Conservation (phyloP, 2,329 filamentous ascomycete species). For the Setomelanomma holmii region DNA sequence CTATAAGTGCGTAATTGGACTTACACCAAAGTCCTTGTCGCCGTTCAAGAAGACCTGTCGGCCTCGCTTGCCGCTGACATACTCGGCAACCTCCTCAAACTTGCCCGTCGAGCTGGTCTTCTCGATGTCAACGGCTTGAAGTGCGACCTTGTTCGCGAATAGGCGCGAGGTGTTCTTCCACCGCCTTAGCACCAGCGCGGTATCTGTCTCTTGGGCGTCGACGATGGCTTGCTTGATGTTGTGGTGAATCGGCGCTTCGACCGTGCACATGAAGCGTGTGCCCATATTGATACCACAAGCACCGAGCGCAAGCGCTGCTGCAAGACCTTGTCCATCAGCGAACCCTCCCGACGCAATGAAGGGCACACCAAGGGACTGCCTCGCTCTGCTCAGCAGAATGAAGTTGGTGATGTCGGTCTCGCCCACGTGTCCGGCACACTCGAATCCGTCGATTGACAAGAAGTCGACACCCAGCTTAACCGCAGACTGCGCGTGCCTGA, state of each 20-base stretch:
- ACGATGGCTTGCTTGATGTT: constrained; percentile 97
- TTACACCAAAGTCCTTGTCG: constrained; percentile 79
- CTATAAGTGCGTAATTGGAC: constrained; percentile 8
- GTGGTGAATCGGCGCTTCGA: constrained; percentile 88
- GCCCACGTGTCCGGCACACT: constrained; percentile 91
- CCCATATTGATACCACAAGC: constrained; percentile 99
- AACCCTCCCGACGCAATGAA: constrained; percentile 98
- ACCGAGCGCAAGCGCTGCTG: constrained; percentile 86
- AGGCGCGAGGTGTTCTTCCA: constrained; percentile 93
- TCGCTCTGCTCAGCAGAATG: constrained; percentile 82
- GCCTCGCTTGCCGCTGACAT: constrained; percentile 88
- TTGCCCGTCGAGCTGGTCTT: constrained; percentile 81
- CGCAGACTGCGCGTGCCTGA: constrained; percentile 89
- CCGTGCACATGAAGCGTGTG: constrained; percentile 95
- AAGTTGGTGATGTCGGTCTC: constrained; percentile 90
- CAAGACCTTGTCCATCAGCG: constrained; percentile 90
- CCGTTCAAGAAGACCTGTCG: constrained; percentile 91
- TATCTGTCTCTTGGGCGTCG: constrained; percentile 86
- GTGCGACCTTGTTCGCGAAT: constrained; percentile 88
- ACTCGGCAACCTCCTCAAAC: constrained; percentile 86
- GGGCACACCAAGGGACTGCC: constrained; percentile 82
- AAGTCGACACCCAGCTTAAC: constrained; percentile 97
- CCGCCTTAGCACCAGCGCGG: constrained; percentile 81
- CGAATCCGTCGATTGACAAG: constrained; percentile 94
- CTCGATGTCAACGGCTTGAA: constrained; percentile 83